Conservation (phyloP, 148 eudicot species). For the Mesembryanthemum crystallinum region DNA sequence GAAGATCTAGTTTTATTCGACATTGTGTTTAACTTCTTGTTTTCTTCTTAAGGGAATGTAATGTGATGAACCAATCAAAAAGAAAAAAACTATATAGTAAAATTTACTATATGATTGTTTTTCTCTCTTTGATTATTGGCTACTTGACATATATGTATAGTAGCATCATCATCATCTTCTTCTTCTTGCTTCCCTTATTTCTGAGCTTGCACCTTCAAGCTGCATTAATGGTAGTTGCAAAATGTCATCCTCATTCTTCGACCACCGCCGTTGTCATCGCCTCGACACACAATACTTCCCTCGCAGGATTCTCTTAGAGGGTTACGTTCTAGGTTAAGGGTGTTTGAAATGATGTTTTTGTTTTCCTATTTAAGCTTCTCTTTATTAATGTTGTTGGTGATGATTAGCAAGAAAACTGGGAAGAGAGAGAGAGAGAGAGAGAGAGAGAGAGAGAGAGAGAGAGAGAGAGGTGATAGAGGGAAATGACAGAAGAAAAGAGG, state of each 20-base stretch:
- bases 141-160: too few species aligned
- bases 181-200: not conserved
- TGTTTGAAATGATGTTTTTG: not conserved
- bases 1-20: constrained; percentile 13
- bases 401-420: constrained; percentile 1
- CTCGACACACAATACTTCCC: not conserved
- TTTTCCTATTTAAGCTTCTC: not conserved
- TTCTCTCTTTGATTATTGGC: not conserved
- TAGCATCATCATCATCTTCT: too few species aligned
- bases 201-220: not conserved
- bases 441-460: not conserved
- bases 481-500: constrained; percentile 14
- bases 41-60: constrained; percentile 1
- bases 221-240: not conserved
- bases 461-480: not conserved
- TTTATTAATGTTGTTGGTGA: not conserved
- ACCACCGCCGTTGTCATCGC: not conserved
- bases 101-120: too few species aligned
- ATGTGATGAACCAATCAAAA: not conserved
- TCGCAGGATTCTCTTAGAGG: not conserved
- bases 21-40: constrained; percentile 7
- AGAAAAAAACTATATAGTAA: too few species aligned
- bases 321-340: not conserved
- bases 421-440: not conserved
- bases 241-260: not conserved